Conservation (phyloP, 169 alveolate genomes). For the Plasmodium vinckei region DNA sequence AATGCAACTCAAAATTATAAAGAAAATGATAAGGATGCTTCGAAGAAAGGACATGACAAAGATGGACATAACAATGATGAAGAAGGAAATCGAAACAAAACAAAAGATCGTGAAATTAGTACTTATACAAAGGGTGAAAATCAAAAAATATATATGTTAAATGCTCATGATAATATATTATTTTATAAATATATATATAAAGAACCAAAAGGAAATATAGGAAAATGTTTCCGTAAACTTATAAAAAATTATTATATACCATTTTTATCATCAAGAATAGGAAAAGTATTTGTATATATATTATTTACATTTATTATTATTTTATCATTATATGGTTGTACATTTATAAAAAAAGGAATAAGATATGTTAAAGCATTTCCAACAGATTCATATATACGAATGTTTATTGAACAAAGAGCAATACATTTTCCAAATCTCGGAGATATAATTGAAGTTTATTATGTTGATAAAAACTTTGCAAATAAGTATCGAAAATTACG, state of each 20-base stretch:
- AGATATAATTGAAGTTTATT: slow-evolving; percentile 54
- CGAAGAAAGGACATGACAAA: not conserved
- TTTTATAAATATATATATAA: slow-evolving; percentile 70
- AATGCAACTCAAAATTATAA: no score
- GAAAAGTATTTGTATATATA: slow-evolving; percentile 34
- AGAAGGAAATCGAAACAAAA: not conserved
- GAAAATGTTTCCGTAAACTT: slow-evolving; percentile 33
- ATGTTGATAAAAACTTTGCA: slow-evolving; percentile 43
- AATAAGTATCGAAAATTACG: slow-evolving; percentile 28
- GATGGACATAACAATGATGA: not conserved
- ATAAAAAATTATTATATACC: slow-evolving; percentile 69
- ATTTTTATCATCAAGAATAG: slow-evolving; percentile 54
- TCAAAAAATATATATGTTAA: slow-evolving; percentile 37
- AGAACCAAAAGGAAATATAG: slow-evolving; percentile 73
- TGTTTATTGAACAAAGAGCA: slow-evolving; percentile 17
- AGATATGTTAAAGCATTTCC: slow-evolving; percentile 71
- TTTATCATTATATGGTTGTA: slow-evolving; percentile 62
- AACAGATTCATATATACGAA: slow-evolving; percentile 51
- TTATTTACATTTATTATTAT: slow-evolving; percentile 6
- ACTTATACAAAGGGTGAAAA: not conserved
- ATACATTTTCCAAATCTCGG: slow-evolving; percentile 52
- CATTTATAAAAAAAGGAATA: slow-evolving; percentile 67
- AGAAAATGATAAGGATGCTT: not conserved
- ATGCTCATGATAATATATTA: slow-evolving; percentile 63
- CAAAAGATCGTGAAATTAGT: not conserved